Evolutionary conservation across 768 basidiomycete genomes (phyloP).

Genomic region (Gloeostereum incarnatum): DNA sequence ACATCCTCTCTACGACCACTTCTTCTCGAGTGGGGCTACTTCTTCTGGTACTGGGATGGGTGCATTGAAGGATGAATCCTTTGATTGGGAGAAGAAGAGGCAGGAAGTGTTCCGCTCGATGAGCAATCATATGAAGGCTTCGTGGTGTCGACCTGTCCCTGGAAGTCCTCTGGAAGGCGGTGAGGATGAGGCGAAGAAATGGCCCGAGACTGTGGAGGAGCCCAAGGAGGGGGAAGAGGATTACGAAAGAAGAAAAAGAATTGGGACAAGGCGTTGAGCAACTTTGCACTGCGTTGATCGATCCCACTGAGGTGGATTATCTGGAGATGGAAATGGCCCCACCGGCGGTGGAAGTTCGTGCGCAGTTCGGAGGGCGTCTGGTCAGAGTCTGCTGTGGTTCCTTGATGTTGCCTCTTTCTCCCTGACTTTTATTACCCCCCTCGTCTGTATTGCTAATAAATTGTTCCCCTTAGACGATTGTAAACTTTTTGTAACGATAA

Average conservation of each 20-base stretch:
- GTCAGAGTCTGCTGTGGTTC: no score
- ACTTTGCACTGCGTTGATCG: slow-evolving; percentile 65
- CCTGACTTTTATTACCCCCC: no score
- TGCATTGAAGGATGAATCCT: slow-evolving; percentile 26
- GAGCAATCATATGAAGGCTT: slow-evolving; percentile 55
- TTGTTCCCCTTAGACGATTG: no score
- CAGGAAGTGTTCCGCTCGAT: slow-evolving; percentile 49
- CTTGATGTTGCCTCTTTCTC: no score
- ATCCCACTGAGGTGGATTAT: slow-evolving; percentile 63
- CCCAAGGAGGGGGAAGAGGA: slow-evolving; percentile 23
- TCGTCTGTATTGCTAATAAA: no score
- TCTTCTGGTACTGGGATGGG: slow-evolving; percentile 14
- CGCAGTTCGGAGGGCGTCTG: no score
- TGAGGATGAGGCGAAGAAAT: slow-evolving; percentile 48
- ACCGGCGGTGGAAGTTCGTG: no score
- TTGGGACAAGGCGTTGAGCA: slow-evolving; percentile 44
- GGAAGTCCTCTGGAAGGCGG: slow-evolving; percentile 44
- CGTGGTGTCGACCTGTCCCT: slow-evolving; percentile 62
- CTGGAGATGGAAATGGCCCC: slow-evolving; percentile 58
- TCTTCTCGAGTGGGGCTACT: slow-evolving; percentile 12
- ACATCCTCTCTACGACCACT: slow-evolving; percentile 25
- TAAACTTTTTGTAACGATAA: no score
- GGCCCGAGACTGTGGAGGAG: slow-evolving; percentile 50
- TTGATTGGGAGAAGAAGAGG: slow-evolving; percentile 64
- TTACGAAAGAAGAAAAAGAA: slow-evolving; percentile 32